Evolutionary conservation across 768 basidiomycete species (phyloP).

Genomic region (Psilocybe azurescens): DNA sequence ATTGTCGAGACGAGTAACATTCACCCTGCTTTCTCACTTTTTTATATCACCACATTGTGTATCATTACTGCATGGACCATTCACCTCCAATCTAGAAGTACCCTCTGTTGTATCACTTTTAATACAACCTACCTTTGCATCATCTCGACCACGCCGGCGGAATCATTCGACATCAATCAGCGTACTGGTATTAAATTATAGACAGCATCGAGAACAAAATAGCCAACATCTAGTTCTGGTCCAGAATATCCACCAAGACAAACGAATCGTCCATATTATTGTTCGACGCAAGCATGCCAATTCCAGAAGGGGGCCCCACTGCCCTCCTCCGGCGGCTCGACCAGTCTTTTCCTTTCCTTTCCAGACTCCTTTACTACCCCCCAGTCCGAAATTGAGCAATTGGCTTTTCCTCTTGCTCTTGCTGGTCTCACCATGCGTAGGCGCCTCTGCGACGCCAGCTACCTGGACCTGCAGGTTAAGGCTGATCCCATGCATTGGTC

Average conservation of each 20-base stretch:
- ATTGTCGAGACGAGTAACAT: conserved; percentile 9
- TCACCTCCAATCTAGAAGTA: conserved; percentile 16
- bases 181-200: neutral
- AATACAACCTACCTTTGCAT: conserved; percentile 19
- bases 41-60: conserved; percentile 26
- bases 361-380: conserved; percentile 11
- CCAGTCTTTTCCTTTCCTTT: conserved; percentile 4
- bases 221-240: neutral
- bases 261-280: conserved; percentile 11
- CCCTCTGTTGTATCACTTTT: conserved; percentile 16
- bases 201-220: neutral
- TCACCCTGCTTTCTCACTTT: conserved; percentile 19
- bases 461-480: conserved; percentile 29
- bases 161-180: neutral
- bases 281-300: neutral
- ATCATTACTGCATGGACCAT: conserved; percentile 30
- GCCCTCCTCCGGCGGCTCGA: conserved; percentile 1
- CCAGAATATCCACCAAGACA: conserved; percentile 7
- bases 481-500: conserved; percentile 25
- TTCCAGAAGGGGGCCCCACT: neutral
- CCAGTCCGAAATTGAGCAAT: conserved; percentile 13
- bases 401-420: conserved; percentile 20
- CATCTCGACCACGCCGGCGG: neutral
- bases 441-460: conserved; percentile 16
- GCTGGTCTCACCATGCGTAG: conserved; percentile 10